Conservation (phyloP, 2,329 filamentous ascomycete species). For the Aspergillus nomiae region DNA sequence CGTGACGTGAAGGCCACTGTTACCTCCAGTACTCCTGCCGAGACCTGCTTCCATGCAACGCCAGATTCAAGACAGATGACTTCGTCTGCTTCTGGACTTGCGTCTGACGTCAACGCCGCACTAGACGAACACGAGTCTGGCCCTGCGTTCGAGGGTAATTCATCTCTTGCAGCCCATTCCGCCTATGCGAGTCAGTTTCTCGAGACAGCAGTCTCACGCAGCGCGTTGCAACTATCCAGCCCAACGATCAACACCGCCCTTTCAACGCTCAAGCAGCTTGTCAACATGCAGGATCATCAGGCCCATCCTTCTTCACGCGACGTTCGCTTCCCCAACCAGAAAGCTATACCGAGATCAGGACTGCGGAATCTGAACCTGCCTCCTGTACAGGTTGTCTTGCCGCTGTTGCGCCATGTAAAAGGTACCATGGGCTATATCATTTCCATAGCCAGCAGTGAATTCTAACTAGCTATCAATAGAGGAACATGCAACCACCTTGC, state of each 20-base stretch:
- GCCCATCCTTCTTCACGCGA: conserved; percentile 25
- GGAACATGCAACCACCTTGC: conserved; percentile 21
- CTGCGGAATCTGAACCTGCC: conserved; percentile 40
- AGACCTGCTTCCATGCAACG: conserved; percentile 13
- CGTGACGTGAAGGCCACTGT: conserved; percentile 24
- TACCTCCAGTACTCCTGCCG: conserved; percentile 8
- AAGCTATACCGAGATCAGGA: conserved; percentile 25
- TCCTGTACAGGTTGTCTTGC: conserved; percentile 36
- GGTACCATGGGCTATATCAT: conserved; percentile 22
- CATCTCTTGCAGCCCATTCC: conserved; percentile 52
- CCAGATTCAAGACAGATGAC: conserved; percentile 16
- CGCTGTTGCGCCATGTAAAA: conserved; percentile 35
- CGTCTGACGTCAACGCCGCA: conserved; percentile 22
- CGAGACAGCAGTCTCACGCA: conserved; percentile 42
- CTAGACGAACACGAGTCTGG: conserved; percentile 32
- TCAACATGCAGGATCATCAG: conserved; percentile 38
- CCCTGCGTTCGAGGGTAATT: conserved; percentile 51
- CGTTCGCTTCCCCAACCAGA: conserved; percentile 31
- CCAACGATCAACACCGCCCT: conserved; percentile 43
- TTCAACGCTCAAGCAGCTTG: conserved; percentile 41
- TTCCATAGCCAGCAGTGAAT: not conserved
- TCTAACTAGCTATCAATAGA: conserved; percentile 18
- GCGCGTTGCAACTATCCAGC: conserved; percentile 36
- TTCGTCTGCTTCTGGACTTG: conserved; percentile 14
- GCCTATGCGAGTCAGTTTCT: conserved; percentile 48